A percentile compares a stretch with the other conserved stretches of the same genome.
Conservation (phyloP, 1,284 basidiomycete genomes). For the Trichosporon faecale region DNA sequence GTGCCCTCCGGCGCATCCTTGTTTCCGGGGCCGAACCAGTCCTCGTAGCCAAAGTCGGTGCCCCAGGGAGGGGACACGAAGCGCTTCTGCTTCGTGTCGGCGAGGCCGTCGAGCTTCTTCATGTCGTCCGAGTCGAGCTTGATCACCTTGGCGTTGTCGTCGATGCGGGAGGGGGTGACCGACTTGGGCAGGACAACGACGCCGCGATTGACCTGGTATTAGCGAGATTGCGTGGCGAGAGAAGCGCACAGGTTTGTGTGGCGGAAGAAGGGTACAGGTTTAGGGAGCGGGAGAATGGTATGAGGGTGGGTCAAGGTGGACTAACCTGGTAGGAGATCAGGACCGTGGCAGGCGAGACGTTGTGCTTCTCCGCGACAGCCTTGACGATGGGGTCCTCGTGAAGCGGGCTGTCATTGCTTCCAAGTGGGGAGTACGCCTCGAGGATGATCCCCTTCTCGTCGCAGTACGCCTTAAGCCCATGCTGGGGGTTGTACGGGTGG, state of each 20-base stretch:
- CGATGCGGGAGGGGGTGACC: conserved; percentile 64
- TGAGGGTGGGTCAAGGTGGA: too few species aligned
- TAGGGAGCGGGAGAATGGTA: too few species aligned
- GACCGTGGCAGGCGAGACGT: conserved; percentile 59
- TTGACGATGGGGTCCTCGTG: conserved; percentile 64
- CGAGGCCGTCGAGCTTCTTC: conserved; percentile 63
- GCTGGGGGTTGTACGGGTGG: conserved; percentile 69
- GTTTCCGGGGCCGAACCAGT: conserved; percentile 49
- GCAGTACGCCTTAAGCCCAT: conserved; percentile 66
- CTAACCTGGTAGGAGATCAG: conserved; percentile 46
- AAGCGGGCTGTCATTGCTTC: conserved; percentile 66
- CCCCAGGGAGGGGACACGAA: conserved; percentile 47
- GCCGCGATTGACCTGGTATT: conserved; percentile 52
- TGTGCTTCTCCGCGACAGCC: conserved; percentile 64
- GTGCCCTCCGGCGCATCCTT: conserved; percentile 46
- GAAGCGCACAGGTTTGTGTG: too few species aligned
- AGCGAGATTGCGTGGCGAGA: too few species aligned
- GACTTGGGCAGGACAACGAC: conserved; percentile 71
- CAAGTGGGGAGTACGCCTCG: conserved; percentile 80
- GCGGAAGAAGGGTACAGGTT: too few species aligned
- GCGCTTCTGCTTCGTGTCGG: conserved; percentile 63
- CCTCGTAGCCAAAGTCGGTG: conserved; percentile 45
- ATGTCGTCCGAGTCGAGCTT: conserved; percentile 62
- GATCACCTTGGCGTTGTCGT: conserved; percentile 43
- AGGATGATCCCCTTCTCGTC: conserved; percentile 66